Conservation (phyloP, 345 rosid species). For the Aegle marmelos region DNA sequence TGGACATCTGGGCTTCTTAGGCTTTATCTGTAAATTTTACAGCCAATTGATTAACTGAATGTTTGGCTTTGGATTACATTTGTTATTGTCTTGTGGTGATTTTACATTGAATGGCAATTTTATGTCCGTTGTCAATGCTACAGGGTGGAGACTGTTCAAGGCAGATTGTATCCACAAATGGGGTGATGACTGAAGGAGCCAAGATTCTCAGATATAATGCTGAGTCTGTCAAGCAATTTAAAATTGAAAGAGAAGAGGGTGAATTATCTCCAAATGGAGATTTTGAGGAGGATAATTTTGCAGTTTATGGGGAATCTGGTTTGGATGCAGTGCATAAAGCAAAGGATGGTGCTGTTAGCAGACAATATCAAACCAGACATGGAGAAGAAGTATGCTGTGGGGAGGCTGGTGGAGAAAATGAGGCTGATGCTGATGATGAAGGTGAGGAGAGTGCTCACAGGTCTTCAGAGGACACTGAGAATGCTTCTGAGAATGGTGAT, state of each 20-base stretch:
- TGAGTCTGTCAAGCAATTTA: constrained; percentile 45
- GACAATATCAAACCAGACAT: constrained; percentile 42
- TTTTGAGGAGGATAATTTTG: constrained; percentile 87
- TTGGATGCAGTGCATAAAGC: constrained; percentile 49
- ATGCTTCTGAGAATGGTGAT: constrained; percentile 87
- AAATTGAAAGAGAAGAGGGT: constrained; percentile 96
- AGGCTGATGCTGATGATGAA: constrained; percentile 77
- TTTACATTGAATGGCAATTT: constrained; percentile 14
- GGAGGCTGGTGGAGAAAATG: constrained; percentile 68
- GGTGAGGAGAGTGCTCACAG: constrained; percentile 84
- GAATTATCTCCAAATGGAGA: constrained; percentile 95
- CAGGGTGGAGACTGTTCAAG: constrained; percentile 60
- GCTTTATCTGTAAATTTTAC: background rate
- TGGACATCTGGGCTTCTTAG: background rate
- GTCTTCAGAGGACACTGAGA: constrained; percentile 84
- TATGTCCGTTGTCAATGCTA: constrained; percentile 15
- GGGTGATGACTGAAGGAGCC: constrained; percentile 40
- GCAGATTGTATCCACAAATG: constrained; percentile 45
- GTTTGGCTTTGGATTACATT: background rate
- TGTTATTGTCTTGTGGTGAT: background rate
- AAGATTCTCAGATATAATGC: constrained; percentile 49
- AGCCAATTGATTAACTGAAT: background rate
- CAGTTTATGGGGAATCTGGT: constrained; percentile 61
- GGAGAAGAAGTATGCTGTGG: constrained; percentile 46
- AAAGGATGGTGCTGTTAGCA: constrained; percentile 48